Conservation (phyloP, 2,329 filamentous ascomycete genomes). For the Tricladium varicosporioides region DNA sequence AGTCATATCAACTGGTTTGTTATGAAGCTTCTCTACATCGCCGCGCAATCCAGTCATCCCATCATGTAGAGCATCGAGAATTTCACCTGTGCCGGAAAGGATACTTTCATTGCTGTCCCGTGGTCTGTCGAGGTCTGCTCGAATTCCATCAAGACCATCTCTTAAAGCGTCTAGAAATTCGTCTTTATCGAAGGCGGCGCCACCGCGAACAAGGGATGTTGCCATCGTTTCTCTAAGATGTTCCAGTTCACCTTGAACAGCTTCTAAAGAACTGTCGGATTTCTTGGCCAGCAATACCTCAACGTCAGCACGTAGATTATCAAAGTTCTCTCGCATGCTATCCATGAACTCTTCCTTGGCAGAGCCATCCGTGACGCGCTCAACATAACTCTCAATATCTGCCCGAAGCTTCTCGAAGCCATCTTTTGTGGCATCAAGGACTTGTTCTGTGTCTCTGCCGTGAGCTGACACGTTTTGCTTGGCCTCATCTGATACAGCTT, state of each 20-base stretch:
- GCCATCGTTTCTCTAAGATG: constrained; percentile 57
- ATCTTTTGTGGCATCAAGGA: constrained; percentile 83
- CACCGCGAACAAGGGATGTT: constrained; percentile 47
- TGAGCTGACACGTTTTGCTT: constrained; percentile 79
- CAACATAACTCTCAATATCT: constrained; percentile 80
- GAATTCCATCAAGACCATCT: constrained; percentile 70
- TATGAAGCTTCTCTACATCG: constrained; percentile 73
- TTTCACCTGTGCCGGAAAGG: constrained; percentile 70
- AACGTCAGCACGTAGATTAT: constrained; percentile 67
- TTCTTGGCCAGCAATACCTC: constrained; percentile 54
- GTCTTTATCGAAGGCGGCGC: constrained; percentile 50
- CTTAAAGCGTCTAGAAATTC: constrained; percentile 65
- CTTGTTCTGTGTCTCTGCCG: constrained; percentile 81
- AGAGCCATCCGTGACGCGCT: constrained; percentile 65
- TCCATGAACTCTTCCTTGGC: constrained; percentile 79
- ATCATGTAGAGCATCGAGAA: constrained; percentile 86
- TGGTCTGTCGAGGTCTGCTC: constrained; percentile 65
- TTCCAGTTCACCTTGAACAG: constrained; percentile 54
- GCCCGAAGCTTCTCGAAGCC: constrained; percentile 76
- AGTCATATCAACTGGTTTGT: constrained; percentile 79
- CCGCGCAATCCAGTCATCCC: constrained; percentile 74
- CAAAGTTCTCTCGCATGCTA: constrained; percentile 61
- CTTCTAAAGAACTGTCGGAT: constrained; percentile 54
- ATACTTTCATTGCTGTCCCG: constrained; percentile 30
- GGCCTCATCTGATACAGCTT: constrained; percentile 57